A percentile compares a stretch with the other conserved stretches of the same genome.
Evolutionary conservation across 352 stramenopile genomes (phyloP).

Genomic region (Globisporangium okanoganense): DNA sequence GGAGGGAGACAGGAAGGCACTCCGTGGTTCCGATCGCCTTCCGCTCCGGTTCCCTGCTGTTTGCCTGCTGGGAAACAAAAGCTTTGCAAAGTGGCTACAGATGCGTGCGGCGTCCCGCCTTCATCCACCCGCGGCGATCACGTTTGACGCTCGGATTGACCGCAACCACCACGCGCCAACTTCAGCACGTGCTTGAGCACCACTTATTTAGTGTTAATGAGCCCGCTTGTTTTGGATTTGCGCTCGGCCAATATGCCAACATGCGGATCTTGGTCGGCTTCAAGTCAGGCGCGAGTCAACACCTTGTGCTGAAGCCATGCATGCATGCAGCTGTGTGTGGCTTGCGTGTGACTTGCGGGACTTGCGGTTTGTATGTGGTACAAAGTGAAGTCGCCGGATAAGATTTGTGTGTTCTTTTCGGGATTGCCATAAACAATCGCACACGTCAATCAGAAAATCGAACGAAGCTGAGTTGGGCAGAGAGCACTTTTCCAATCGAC

Average conservation of each 20-base stretch:
- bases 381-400: background rate
- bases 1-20: background rate
- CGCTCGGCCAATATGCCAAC: background rate
- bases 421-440: background rate
- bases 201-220: too few relatives aligned
- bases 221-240: background rate
- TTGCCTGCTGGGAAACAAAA: background rate
- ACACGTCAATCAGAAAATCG: background rate
- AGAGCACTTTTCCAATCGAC: background rate
- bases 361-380: background rate
- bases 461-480: background rate
- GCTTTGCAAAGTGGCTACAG: background rate
- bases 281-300: background rate
- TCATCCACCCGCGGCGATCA: background rate
- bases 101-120: slow-evolving; percentile 4
- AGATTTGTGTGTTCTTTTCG: background rate
- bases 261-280: background rate
- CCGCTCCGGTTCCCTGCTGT: background rate
- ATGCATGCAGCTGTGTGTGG: too few relatives aligned
- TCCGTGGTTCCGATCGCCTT: background rate
- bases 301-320: background rate
- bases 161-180: background rate
- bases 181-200: background rate
- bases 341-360: background rate
- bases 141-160: background rate